phyloP scores from a whole-genome alignment of 345 rosid species.

The Pistacia vera region DNA sequence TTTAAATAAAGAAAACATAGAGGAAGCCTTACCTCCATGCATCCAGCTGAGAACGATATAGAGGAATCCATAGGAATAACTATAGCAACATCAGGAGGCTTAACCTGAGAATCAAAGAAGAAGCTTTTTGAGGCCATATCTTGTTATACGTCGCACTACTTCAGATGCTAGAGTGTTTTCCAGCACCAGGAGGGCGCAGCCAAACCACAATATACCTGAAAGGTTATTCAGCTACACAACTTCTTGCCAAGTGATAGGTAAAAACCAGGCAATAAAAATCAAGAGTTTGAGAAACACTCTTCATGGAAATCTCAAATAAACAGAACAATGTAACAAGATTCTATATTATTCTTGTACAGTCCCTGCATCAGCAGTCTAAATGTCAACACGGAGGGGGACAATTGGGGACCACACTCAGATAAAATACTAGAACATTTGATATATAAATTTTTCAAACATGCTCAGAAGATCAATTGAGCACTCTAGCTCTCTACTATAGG shows the following conservation, averaged over 20 bases:
- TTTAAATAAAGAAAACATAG: neutral
- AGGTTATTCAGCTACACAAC: conserved; percentile 8
- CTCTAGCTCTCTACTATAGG: too few species aligned
- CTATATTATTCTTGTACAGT: too few species aligned
- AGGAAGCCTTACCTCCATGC: conserved; percentile 81
- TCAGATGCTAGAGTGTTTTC: conserved; percentile 84
- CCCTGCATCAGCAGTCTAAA: too few species aligned
- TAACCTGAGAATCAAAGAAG: conserved; percentile 68
- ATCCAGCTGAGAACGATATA: conserved; percentile 85
- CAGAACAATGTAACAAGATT: neutral
- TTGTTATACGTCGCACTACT: conserved; percentile 64
- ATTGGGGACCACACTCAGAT: too few species aligned
- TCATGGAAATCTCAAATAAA: neutral
- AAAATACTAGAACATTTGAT: too few species aligned
- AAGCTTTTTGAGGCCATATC: conserved; percentile 71
- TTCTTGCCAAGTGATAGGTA: neutral
- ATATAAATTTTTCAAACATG: too few species aligned
- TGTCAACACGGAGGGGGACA: too few species aligned
- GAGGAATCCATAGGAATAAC: conserved; percentile 93
- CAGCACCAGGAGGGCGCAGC: conserved; percentile 98
- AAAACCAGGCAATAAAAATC: neutral
- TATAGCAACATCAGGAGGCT: conserved; percentile 68
- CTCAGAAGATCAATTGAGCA: too few species aligned
- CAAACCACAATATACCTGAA: conserved; percentile 77
- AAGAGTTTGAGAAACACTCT: conserved; percentile 4